Conservation (phyloP, 176 grass and related monocot genomes). For the Triticum turgidum region DNA sequence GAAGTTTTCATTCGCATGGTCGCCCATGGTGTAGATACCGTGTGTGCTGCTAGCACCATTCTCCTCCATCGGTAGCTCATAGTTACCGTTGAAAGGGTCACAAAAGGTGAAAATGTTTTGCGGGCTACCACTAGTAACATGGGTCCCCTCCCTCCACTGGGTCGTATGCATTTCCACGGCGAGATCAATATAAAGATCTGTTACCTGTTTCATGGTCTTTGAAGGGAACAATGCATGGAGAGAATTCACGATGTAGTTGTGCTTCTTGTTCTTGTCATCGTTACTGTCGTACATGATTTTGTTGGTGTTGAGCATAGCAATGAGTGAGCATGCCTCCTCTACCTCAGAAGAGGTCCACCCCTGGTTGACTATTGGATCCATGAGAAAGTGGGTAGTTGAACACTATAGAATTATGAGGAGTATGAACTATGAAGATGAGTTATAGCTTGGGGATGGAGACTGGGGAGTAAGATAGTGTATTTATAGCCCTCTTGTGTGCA, state of each 20-base stretch:
- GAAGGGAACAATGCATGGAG: slow-evolving; percentile 1
- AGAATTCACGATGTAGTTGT: neutral
- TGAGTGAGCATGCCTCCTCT: neutral
- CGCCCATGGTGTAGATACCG: neutral
- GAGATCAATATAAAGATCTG: slow-evolving; percentile 13
- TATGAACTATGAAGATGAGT: neutral
- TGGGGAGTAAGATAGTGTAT: neutral
- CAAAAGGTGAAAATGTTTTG: neutral
- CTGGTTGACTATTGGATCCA: neutral
- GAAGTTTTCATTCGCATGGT: neutral
- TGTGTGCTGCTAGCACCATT: neutral
- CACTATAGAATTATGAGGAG: neutral
- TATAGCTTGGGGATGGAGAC: neutral
- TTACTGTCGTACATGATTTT: too few relatives aligned
- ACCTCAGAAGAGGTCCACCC: slow-evolving; percentile 6
- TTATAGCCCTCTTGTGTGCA: neutral
- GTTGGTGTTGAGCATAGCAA: neutral
- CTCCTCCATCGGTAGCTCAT: neutral
- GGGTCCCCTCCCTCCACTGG: neutral
- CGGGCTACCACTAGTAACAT: neutral
- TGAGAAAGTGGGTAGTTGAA: neutral
- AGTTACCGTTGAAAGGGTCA: neutral
- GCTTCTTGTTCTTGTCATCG: neutral
- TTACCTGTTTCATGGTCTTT: slow-evolving; percentile 27
- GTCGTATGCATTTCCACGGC: neutral